Percentiles rank a stretch among this genome's conserved stretches.
phyloP scores from a whole-genome alignment of 2,329 filamentous ascomycete genomes.

The Sclerotinia spermophila region DNA sequence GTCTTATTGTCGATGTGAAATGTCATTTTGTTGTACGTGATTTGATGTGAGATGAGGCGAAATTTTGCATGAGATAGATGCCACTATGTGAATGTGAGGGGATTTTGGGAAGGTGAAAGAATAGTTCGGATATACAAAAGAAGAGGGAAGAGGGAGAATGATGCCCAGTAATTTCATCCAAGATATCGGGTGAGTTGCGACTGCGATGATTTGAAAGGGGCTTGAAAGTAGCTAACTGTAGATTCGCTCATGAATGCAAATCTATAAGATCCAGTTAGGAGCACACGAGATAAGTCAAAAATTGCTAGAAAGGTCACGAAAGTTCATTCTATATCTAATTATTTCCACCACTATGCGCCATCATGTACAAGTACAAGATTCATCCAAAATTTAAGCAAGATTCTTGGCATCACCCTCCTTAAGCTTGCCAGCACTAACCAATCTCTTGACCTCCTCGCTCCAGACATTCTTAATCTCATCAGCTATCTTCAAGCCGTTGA shows the following conservation, averaged over 20 bases:
- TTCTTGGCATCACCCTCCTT: slow-evolving; percentile 79
- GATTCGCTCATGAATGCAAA: neutral
- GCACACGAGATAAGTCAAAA: neutral
- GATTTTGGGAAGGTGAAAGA: neutral
- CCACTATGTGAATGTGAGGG: neutral
- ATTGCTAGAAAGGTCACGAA: neutral
- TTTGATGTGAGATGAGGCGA: neutral
- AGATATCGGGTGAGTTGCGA: neutral
- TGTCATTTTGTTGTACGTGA: neutral
- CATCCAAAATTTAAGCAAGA: slow-evolving; percentile 39
- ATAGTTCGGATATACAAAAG: neutral
- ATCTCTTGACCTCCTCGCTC: slow-evolving; percentile 69
- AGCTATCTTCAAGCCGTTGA: slow-evolving; percentile 73
- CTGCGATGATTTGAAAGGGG: neutral
- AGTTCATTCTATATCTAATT: slow-evolving; percentile 15
- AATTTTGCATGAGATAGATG: neutral
- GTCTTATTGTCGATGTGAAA: neutral
- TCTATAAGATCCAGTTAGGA: no score
- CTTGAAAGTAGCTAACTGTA: neutral
- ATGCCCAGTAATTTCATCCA: neutral
- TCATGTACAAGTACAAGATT: slow-evolving; percentile 6
- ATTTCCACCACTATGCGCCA: neutral
- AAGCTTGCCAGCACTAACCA: slow-evolving; percentile 78
- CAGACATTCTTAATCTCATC: slow-evolving; percentile 85
- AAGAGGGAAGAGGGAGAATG: neutral